A percentile compares a stretch with the other conserved stretches of the same genome.
Conservation (phyloP, 2,329 filamentous ascomycete species). For the Penicillium sp. region DNA sequence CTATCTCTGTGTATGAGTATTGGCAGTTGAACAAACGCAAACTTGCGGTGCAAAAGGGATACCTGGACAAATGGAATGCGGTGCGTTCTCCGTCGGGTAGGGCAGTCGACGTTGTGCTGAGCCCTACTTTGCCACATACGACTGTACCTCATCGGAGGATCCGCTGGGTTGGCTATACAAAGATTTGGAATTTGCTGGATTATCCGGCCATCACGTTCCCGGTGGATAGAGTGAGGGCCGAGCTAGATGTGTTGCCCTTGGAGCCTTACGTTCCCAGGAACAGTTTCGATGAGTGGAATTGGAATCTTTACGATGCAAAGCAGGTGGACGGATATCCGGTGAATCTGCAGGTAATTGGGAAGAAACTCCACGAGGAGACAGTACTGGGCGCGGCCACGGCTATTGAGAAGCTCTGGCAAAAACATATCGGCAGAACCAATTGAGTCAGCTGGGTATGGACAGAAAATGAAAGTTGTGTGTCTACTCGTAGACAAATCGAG, state of each 20-base stretch:
- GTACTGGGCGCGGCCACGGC: conserved; percentile 47
- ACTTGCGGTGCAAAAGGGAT: conserved; percentile 52
- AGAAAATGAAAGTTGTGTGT: background rate
- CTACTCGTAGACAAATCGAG: background rate
- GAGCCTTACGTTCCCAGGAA: conserved; percentile 50
- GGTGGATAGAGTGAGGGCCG: conserved; percentile 48
- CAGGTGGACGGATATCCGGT: conserved; percentile 50
- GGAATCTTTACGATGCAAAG: conserved; percentile 47
- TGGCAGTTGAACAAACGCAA: conserved; percentile 67
- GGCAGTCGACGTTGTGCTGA: conserved; percentile 56
- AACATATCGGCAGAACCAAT: background rate
- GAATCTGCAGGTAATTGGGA: conserved; percentile 54
- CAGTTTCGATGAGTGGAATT: conserved; percentile 54
- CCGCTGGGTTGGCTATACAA: conserved; percentile 58
- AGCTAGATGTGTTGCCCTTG: conserved; percentile 40
- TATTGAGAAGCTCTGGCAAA: conserved; percentile 30
- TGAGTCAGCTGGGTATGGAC: background rate
- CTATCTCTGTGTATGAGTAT: conserved; percentile 64
- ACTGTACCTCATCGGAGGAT: conserved; percentile 48
- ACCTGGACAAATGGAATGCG: conserved; percentile 59
- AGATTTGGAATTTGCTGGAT: conserved; percentile 63
- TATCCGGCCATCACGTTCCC: conserved; percentile 60
- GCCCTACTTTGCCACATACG: conserved; percentile 61
- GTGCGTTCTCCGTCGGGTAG: conserved; percentile 48
- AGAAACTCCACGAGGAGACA: conserved; percentile 56